Evolutionary conservation across 495 filamentous ascomycete genomes (phyloP).

Genomic region (Tetracladium marchalianum): DNA sequence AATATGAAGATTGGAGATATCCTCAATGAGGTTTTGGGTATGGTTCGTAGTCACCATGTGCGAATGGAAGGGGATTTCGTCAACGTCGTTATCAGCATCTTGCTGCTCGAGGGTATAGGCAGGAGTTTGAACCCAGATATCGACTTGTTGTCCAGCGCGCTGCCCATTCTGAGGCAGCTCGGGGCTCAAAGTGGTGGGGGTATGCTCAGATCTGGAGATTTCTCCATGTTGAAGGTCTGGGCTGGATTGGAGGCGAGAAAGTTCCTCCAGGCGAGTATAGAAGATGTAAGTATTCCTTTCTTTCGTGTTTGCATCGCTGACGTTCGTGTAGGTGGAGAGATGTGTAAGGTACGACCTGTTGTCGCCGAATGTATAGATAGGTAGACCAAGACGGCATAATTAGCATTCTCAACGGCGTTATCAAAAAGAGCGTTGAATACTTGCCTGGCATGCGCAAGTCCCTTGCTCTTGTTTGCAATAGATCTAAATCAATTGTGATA

Average conservation of each 20-base stretch:
- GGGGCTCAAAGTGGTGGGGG: slow-evolving; percentile 66
- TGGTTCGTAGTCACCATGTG: slow-evolving; percentile 92
- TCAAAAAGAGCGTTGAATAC: no score
- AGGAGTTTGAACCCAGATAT: slow-evolving; percentile 75
- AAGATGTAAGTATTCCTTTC: slow-evolving; percentile 53
- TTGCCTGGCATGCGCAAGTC: no score
- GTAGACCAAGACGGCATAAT: background rate
- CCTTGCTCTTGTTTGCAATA: no score
- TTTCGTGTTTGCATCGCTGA: background rate
- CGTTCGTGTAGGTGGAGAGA: slow-evolving; percentile 44
- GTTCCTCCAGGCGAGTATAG: slow-evolving; percentile 78
- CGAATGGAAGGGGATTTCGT: slow-evolving; percentile 96
- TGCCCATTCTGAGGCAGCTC: slow-evolving; percentile 85
- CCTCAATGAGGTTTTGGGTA: slow-evolving; percentile 74
- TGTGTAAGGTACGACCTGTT: slow-evolving; percentile 79
- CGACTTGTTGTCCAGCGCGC: slow-evolving; percentile 76
- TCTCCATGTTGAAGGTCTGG: slow-evolving; percentile 93
- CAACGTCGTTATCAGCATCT: slow-evolving; percentile 92
- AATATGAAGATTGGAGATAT: slow-evolving; percentile 97
- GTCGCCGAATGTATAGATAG: slow-evolving; percentile 64
- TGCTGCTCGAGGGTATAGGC: slow-evolving; percentile 91
- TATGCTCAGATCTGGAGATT: slow-evolving; percentile 62
- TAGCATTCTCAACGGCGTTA: no score
- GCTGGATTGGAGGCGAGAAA: slow-evolving; percentile 80
- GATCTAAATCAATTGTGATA: no score